phyloP scores from a whole-genome alignment of 2,329 filamentous ascomycete genomes.

The Chrysoporthe deuterocubensis region DNA sequence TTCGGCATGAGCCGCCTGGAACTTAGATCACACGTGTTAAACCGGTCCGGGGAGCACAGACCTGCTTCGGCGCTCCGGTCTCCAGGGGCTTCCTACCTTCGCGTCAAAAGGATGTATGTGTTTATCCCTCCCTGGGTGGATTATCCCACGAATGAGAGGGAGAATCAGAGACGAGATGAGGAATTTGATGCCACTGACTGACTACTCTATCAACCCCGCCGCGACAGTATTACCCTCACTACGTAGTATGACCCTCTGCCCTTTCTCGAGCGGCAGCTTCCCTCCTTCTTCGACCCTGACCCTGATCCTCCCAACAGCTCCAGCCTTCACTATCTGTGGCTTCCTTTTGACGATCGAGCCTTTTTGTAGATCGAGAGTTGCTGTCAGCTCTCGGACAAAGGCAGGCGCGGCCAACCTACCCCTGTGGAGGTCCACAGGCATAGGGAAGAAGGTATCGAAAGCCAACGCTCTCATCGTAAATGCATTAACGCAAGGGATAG shows the following conservation, averaged over 20 bases:
- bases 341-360: conserved; percentile 81
- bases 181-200: not conserved
- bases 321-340: conserved; percentile 82
- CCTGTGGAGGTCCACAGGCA: conserved; percentile 85
- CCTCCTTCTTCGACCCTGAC: conserved; percentile 67
- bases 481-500: conserved; percentile 71
- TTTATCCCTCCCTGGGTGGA: too few species aligned
- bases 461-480: conserved; percentile 86
- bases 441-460: conserved; percentile 87
- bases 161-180: not conserved
- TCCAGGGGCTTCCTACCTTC: not conserved
- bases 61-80: conserved; percentile 6
- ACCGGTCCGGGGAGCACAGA: conserved; percentile 21
- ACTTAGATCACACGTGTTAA: conserved; percentile 5
- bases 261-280: conserved; percentile 78
- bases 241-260: conserved; percentile 79
- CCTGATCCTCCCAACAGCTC: conserved; percentile 73
- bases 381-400: conserved; percentile 71
- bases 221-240: conserved; percentile 83
- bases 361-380: conserved; percentile 76
- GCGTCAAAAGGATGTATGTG: too few species aligned
- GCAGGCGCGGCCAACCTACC: conserved; percentile 82
- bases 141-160: too few species aligned
- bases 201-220: conserved; percentile 79
- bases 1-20: not conserved